phyloP scores from a whole-genome alignment of 495 filamentous ascomycete species.

The Penicillium silybi region DNA sequence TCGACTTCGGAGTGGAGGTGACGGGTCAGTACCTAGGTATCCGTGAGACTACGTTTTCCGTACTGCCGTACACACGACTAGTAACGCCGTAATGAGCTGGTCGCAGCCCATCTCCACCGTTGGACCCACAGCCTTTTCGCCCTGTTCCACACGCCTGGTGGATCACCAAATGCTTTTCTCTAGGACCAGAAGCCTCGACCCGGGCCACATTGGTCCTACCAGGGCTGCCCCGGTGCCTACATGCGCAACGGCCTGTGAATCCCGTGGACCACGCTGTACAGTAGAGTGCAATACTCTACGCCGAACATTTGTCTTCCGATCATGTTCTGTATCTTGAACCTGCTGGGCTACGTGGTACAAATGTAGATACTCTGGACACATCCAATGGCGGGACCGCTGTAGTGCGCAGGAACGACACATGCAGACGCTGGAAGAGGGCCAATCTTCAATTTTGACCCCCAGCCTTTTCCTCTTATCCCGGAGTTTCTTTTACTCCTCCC shows the following conservation, averaged over 20 bases:
- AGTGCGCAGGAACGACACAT: slow-evolving; percentile 25
- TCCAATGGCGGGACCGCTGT: background rate
- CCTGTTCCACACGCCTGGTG: slow-evolving; percentile 20
- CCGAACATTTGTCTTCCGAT: background rate
- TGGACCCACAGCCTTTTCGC: slow-evolving; percentile 14
- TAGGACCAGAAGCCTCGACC: slow-evolving; percentile 20
- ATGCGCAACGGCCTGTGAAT: slow-evolving; percentile 14
- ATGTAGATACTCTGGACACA: background rate
- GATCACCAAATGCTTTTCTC: slow-evolving; percentile 19
- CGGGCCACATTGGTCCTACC: slow-evolving; percentile 11
- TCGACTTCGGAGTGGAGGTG: background rate
- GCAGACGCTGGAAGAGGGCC: slow-evolving; percentile 10
- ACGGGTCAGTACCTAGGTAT: background rate
- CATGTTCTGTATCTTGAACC: background rate
- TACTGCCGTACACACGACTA: slow-evolving; percentile 7
- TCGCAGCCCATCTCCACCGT: slow-evolving; percentile 21
- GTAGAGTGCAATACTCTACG: background rate
- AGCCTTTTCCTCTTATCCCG: background rate
- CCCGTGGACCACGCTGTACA: background rate
- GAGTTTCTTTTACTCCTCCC: background rate
- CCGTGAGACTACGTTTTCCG: background rate
- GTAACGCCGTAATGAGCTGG: slow-evolving; percentile 11
- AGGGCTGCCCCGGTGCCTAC: background rate
- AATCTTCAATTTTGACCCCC: slow-evolving; percentile 4
- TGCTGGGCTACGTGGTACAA: background rate